Evolutionary conservation across 1,284 basidiomycete species (phyloP), one percentile per base, ranked within the genome.

Genomic region (Hymenochaete sp.): DNA sequence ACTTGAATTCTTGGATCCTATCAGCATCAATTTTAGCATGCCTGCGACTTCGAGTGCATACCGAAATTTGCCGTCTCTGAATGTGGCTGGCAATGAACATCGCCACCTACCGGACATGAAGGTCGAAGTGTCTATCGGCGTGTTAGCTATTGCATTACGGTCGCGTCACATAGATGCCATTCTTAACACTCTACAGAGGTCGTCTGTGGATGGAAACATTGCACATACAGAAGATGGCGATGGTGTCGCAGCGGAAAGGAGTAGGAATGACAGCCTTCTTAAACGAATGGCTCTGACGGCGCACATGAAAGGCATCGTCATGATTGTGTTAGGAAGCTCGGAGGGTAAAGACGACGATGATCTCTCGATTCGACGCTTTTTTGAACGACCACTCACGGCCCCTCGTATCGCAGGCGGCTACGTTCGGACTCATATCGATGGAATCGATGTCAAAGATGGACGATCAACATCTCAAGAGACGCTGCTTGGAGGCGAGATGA

Each of bases 361-460:
- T 9, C 41, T 59, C 24, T 41, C 41, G 9, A 39, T 71, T 48
- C 53, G 54, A 2, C 58, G 60, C 37, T 82, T 77, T 57, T 83
- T 79, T 57, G 58, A 65, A 14, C 69, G 66, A 22, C 80, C 83
- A 2, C 63, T 81, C 19, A 56, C 70, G 6, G 76, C 78, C 36
- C 78, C 75, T 13, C 59, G 54, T 32, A 56, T 79, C 5, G 55
- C 64, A 3, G 59, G 62, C 38, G 67, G 72, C 22, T 85, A 76
- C 55, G 51, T 75, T 31, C 74, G 84, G 13, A 45, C 82, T 3
- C 67, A 78, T 50, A 48, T 84, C 11, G 81, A 87, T 38, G 57
- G 55, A 5, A 55, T 75, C 33, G 64, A 59, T 19, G 63, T n/a
- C 56, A 3, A 22, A 13, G 6, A n/a, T 36, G n/a, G 35, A 25